Conservation (phyloP, 495 filamentous ascomycete genomes). For the Podospora appendiculata region DNA sequence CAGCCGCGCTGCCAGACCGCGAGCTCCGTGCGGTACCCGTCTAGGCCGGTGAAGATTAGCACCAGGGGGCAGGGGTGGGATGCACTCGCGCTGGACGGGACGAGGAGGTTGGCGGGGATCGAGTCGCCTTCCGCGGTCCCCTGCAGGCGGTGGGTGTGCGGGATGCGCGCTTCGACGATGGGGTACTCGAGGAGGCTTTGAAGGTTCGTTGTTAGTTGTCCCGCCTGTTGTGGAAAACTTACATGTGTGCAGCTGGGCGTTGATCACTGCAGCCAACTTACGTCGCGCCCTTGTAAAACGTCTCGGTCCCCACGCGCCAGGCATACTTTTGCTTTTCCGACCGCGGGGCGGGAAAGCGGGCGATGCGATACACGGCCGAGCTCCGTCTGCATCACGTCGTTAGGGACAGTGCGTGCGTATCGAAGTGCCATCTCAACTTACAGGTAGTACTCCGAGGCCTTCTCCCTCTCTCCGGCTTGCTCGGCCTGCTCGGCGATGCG, state of each 20-base stretch:
- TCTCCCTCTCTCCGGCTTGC: constrained; percentile 29
- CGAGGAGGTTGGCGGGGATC: constrained; percentile 53
- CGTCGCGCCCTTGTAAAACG: constrained; percentile 14
- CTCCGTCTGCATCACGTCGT: constrained; percentile 29
- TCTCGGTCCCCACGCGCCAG: constrained; percentile 53
- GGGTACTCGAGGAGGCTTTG: constrained; percentile 36
- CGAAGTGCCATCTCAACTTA: neutral
- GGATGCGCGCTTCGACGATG: constrained; percentile 48
- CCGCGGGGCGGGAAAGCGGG: constrained; percentile 47
- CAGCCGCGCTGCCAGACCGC: constrained; percentile 56
- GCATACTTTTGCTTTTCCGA: constrained; percentile 44
- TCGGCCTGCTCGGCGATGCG: constrained; percentile 38
- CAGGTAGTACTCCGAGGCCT: constrained; percentile 53
- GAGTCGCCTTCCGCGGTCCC: constrained; percentile 9
- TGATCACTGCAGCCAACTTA: neutral
- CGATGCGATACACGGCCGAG: constrained; percentile 62
- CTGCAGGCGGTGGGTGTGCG: constrained; percentile 38
- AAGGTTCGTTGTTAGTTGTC: neutral
- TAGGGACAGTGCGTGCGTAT: neutral
- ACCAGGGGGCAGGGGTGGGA: constrained; percentile 45
- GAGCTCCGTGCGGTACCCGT: constrained; percentile 67
- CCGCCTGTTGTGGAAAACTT: constrained; percentile 23
- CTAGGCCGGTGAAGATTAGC: constrained; percentile 61
- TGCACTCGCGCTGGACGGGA: constrained; percentile 30
- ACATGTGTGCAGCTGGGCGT: constrained; percentile 11